Base-by-base conservation (phyloP, 306 rosid species). In the Neltuma alba region DNA sequence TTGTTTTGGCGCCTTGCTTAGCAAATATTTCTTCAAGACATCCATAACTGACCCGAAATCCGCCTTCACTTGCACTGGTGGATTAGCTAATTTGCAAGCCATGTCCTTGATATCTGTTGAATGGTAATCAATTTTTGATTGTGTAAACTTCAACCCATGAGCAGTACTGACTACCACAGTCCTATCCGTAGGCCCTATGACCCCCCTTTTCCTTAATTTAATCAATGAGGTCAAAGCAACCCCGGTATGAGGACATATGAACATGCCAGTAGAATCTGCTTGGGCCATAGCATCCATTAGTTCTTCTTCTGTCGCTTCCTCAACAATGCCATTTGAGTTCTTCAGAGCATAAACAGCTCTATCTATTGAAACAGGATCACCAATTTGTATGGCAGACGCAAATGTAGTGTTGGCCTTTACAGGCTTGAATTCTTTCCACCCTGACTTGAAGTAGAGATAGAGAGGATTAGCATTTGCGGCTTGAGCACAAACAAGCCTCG, bases 131-230 rank as follows among this genome's bases (percentile, higher is more conserved):
- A 71, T 80, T 81, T 89, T 89, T 1, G 92, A 85, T 80, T 89
- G 88, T 9, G 90, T 84, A 48, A 89, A 89, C 81, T 89, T 89
- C 87, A 89, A 76, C 7, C 92, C 92, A 60, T 89, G 92, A 21
- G 90, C 92, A 25, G 92, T 86, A 83, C 92, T 89, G 64, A 89
- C 92, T 25, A 89, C 92, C 88, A 89, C 92, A 0, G 92, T 86
- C 58, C 87, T 44, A 54, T 89, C 92, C 0, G 77, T 86, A 0
- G 84, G 81, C 28, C 72, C 84, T 45, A 89, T 89, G 37, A 86
- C 77, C 68, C 88, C 90, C 25, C 78, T 75, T 31, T 84, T 81
- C 84, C 89, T 77, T 3, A 86, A 85, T 75, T 89, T 89, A 36
- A 86, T 47, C 79, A 89, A 81, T 7, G 92, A 89, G 0, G 87